Base-by-base conservation (phyloP, 805 yeast species). In the Saccharomycopsis selenospora region DNA sequence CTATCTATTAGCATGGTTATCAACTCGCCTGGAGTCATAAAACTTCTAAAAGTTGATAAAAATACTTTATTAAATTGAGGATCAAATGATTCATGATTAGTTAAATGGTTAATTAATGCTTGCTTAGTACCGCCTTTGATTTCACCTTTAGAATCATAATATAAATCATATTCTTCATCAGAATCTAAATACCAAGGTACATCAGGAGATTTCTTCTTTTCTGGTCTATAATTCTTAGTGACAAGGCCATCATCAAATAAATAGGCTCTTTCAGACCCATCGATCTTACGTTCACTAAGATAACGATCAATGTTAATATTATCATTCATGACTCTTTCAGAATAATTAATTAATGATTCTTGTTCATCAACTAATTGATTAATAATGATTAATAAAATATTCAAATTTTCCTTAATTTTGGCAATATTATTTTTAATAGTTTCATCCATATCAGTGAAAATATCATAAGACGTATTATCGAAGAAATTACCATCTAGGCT, bases 51-150 rank as follows among this genome's bases (percentile, higher is more conserved):
- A 0, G 95, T 80, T n/a, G 79, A 67, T 51, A 89, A 66, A 67
- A 90, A 77, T 0, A 88, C 75, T 4, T 81, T 68, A 57, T 80
- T 81, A 65, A 80, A 89, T 22, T 73, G 69, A 2, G 80, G 74
- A 58, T 81, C 85, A 20, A 75, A 65, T 36, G 73, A 63, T 46
- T 76, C 77, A 59, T 88, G 95, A 59, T 81, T 84, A 0, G 95
- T 86, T 51, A 90, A 69, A 62, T 85, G 87, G 47, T 88, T 83
- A 5, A 91, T 73, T 40, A 91, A 67, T 0, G 95, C 95, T 40
- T 76, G 80, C 41, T 78, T 73, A 0, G 95, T 77, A 3, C 96
- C 97, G 45, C 96, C 97, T 61, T 82, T 84, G 30, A 89, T 73
- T 46, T 72, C 72, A 1, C 90, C 93, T 51, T 79, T 77, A 26